These are phyloP conservation scores for Moesziomyces aphidis DNA, from an alignment of 1,284 basidiomycete species.

Conservation along the genomic window DNA sequence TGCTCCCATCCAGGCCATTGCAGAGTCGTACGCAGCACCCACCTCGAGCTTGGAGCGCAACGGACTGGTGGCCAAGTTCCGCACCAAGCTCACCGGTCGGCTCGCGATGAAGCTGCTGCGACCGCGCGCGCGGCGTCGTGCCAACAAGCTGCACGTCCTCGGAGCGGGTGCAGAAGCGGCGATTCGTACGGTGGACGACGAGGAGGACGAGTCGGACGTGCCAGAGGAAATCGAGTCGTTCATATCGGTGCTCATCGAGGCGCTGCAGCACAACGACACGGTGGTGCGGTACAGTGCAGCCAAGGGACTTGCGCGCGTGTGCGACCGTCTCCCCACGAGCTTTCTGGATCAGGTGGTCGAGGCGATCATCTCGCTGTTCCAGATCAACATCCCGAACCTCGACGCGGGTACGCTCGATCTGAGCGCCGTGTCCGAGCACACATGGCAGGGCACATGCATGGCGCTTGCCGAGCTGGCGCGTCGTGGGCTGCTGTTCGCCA, in stretches of 20 bases:
- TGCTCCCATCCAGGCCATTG: conserved; percentile 28
- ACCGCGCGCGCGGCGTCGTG: conserved; percentile 24
- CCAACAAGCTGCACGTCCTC: conserved; percentile 30
- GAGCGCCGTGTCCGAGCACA: conserved; percentile 74
- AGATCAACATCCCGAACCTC: conserved; percentile 74
- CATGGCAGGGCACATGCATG: conserved; percentile 95
- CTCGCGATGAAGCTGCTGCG: conserved; percentile 59
- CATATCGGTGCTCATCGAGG: conserved; percentile 80
- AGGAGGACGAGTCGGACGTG: conserved; percentile 74
- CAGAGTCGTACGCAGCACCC: conserved; percentile 64
- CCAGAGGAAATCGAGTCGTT: conserved; percentile 82
- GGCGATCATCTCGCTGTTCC: conserved; percentile 79
- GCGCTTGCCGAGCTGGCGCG: conserved; percentile 92
- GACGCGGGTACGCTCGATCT: conserved; percentile 77
- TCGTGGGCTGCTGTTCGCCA: conserved; percentile 73
- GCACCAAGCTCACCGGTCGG: conserved; percentile 61
- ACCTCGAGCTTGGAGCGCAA: conserved; percentile 48
- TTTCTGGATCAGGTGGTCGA: conserved; percentile 84
- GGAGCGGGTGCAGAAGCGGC: neutral
- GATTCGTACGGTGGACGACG: neutral
- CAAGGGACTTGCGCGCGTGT: conserved; percentile 89
- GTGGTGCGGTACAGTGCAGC: conserved; percentile 94
- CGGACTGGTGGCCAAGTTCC: conserved; percentile 54
- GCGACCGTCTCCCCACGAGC: conserved; percentile 80
- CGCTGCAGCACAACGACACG: conserved; percentile 93